Percentiles rank a stretch among this genome's conserved stretches.
Evolutionary conservation across 2,329 filamentous ascomycete species (phyloP).

Genomic region (Fusarium sp.): DNA sequence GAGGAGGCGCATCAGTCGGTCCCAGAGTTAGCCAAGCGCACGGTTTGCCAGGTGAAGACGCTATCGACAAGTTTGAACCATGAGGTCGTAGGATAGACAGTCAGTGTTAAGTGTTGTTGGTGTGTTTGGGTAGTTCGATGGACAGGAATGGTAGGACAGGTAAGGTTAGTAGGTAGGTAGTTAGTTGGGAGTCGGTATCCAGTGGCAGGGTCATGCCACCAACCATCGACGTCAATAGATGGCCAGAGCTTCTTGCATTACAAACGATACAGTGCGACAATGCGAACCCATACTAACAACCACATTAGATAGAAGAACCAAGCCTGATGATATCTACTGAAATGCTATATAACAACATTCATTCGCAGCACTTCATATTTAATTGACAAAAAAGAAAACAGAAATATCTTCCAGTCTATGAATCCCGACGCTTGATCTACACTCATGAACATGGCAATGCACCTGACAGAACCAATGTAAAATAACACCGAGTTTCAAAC

Average conservation of each 20-base stretch:
- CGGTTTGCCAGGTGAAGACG: background rate
- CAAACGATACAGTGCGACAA: constrained; percentile 36
- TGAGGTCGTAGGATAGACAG: background rate
- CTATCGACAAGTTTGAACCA: background rate
- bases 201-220: constrained; percentile 32
- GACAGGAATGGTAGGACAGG: background rate
- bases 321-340: background rate
- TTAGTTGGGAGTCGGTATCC: constrained; percentile 21
- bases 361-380: background rate
- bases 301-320: background rate
- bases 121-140: background rate
- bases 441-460: constrained; percentile 9
- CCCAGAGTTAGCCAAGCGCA: background rate
- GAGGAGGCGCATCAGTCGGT: constrained; percentile 46
- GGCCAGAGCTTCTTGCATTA: constrained; percentile 41
- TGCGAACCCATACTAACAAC: constrained; percentile 23
- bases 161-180: background rate
- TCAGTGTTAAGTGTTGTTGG: constrained; percentile 7
- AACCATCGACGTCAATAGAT: constrained; percentile 47
- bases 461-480: background rate
- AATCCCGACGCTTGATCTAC: constrained; percentile 32
- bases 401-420: constrained; percentile 26
- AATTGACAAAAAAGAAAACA: background rate
- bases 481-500: constrained; percentile 3
- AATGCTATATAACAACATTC: background rate